Base-by-base conservation (phyloP, 768 basidiomycete genomes). In the Russula dissimulans region DNA sequence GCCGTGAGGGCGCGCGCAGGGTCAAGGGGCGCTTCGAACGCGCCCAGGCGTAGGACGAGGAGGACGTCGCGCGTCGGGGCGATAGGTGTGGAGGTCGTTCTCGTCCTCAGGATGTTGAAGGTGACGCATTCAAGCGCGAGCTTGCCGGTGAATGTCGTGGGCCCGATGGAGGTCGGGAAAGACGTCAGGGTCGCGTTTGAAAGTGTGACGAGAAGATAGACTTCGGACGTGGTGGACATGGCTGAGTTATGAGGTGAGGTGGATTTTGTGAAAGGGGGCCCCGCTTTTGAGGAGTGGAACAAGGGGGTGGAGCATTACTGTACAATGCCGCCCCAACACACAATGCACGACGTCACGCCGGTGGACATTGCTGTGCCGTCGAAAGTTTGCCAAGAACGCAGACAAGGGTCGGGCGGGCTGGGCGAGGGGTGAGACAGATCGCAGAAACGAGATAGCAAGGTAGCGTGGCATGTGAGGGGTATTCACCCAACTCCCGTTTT, bases 81-180 rank as follows among this genome's bases (percentile, higher is more conserved):
- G 3, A 44, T 17, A 12, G 10, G 9, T 17, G 44, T 36, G 31
- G 11, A 5, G 10, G 29, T 17, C 34, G 11, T 4, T 18, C 31
- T 11, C 42, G 31, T 42, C 5, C 32, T 2, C 2, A 53, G 54
- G 54, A 63, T 32, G 18, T 60, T 17, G 17, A 55, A 60, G 15
- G 62, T 61, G 52, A 66, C 42, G 34, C 61, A 66, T 52, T 66
- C 59, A 47, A 66, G 59, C 5, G 49, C 59, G 45, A 66, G 59
- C 9, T 14, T 56, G 18, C 54, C 56, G 45, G 52, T 54, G 52
- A 56, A 36, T 10, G 34, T 36, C 7, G 34, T 36, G 22, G 10
- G 65, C 60, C n/a, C 47, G 43, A 2, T 10, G 5, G 34, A 36
- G 42, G 8, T 57, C 15, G 59, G 41, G 18, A 45, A 34, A 5